A percentile compares a stretch with the other conserved stretches of the same genome.
These are phyloP conservation scores for Hypoxylon sp. DNA, from an alignment of 2,329 filamentous ascomycete species.

Conservation along the genomic window DNA sequence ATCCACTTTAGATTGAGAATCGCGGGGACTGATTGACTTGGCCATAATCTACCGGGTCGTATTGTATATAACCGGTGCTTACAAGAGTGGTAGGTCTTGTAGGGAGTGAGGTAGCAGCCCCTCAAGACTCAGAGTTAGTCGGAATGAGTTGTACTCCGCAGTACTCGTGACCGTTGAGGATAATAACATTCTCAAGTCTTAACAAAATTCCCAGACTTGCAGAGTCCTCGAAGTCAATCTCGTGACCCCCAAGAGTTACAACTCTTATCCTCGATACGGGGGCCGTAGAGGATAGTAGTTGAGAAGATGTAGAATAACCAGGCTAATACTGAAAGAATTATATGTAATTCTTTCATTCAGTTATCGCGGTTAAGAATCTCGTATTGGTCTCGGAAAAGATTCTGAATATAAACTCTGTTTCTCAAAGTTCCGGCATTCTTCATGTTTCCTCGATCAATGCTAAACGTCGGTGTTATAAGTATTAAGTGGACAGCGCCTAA, in stretches of 20 bases:
- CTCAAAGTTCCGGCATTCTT: not conserved
- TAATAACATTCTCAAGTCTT: conserved; percentile 2
- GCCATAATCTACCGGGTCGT: conserved; percentile 27
- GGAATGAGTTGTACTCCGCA: conserved; percentile 8
- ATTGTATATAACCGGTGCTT: conserved; percentile 39
- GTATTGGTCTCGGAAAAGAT: not conserved
- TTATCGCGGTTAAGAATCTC: not conserved
- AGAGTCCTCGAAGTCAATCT: conserved; percentile 1
- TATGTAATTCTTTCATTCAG: not conserved
- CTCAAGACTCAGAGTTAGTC: conserved; percentile 14
- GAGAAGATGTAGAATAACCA: not conserved
- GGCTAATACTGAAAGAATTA: not conserved
- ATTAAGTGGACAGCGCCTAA: conserved; percentile 23
- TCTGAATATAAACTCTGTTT: not conserved
- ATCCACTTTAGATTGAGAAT: conserved; percentile 16
- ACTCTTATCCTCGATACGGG: not conserved
- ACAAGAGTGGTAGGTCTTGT: conserved; percentile 6
- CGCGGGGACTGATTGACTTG: conserved; percentile 14
- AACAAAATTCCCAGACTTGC: not conserved
- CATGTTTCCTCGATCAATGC: not conserved
- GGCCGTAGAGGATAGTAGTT: not conserved
- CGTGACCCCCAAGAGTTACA: too few species aligned
- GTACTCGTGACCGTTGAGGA: conserved; percentile 1
- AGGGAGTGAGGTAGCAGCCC: conserved; percentile 17
- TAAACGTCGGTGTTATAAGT: not conserved